These are phyloP conservation scores for Hypoxylon fuscum DNA, from an alignment of 495 filamentous ascomycete genomes.

Conservation along the genomic window DNA sequence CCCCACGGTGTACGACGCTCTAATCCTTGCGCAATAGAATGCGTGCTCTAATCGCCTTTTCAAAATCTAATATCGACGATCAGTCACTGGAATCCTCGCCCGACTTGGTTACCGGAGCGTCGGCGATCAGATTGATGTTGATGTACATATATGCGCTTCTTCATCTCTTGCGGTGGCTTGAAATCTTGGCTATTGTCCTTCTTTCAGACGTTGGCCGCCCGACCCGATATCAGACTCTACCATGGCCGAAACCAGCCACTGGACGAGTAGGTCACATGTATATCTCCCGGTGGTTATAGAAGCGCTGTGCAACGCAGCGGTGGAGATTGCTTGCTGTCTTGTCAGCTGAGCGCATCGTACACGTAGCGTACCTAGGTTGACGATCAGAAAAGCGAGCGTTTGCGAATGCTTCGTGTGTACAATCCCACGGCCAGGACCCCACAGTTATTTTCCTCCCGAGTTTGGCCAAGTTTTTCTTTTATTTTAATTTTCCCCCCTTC, in stretches of 20 bases:
- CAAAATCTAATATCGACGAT: conserved; percentile 31
- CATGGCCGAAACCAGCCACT: conserved; percentile 6
- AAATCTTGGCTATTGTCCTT: conserved; percentile 4
- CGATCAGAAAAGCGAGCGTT: conserved; percentile 35
- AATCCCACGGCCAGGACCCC: conserved; percentile 29
- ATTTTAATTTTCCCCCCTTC: too few species aligned
- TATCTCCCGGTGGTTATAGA: conserved; percentile 17
- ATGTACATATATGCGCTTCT: conserved; percentile 27
- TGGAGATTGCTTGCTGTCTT: conserved; percentile 32
- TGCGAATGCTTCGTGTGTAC: conserved; percentile 19
- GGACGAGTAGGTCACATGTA: conserved; percentile 20
- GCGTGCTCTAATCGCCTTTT: conserved; percentile 31
- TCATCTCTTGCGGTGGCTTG: conserved; percentile 24
- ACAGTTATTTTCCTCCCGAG: conserved; percentile 23
- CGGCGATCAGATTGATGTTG: conserved; percentile 35
- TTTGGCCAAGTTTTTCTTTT: conserved; percentile 27
- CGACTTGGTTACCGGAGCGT: conserved; percentile 14
- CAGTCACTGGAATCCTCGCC: conserved; percentile 15
- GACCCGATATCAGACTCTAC: conserved; percentile 6
- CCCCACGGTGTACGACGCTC: conserved; percentile 32
- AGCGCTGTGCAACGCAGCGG: conserved; percentile 27
- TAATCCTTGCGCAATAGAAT: conserved; percentile 33
- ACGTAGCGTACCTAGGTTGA: conserved; percentile 35
- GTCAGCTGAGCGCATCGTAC: conserved; percentile 41
- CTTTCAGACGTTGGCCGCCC: conserved; percentile 9